Conservation (phyloP, 1,284 basidiomycete genomes). For the Peniophora sp. region DNA sequence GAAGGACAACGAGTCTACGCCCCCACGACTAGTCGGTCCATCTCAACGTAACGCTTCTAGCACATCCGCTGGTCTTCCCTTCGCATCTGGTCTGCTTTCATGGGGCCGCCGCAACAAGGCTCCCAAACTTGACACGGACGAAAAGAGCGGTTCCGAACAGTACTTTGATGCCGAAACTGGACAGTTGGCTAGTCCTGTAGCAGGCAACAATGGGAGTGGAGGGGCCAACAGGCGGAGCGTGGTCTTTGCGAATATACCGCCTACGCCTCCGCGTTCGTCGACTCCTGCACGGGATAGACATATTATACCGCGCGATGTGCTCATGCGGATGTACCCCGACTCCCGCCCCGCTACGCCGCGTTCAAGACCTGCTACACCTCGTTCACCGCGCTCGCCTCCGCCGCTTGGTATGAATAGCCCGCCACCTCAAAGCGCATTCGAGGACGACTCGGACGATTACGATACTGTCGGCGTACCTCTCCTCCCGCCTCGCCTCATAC, state of each 20-base stretch:
- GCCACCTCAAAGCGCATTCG: conserved; percentile 7
- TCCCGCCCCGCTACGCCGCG: conserved; percentile 2
- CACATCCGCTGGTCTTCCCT: background rate
- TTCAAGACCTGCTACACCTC: conserved; percentile 7
- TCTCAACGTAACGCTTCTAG: conserved; percentile 11
- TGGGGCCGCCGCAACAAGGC: background rate
- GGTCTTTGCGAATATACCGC: conserved; percentile 4
- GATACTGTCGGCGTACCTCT: conserved; percentile 23
- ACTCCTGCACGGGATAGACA: conserved; percentile 15
- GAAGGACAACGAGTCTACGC: too few relatives aligned
- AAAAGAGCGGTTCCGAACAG: background rate
- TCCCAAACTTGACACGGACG: conserved; percentile 17
- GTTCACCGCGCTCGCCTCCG: conserved; percentile 14
- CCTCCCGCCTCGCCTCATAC: conserved; percentile 28
- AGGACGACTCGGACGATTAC: conserved; percentile 15
- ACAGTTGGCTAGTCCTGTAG: background rate
- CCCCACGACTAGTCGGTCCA: conserved; percentile 17
- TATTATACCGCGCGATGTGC: conserved; percentile 24
- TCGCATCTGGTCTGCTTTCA: background rate
- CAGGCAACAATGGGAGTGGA: background rate
- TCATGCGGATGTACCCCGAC: conserved; percentile 18
- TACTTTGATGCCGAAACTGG: background rate
- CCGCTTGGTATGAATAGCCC: background rate
- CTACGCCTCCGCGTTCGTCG: conserved; percentile 19
- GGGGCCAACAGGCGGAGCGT: conserved; percentile 20